phyloP scores from a whole-genome alignment of 2,329 filamentous ascomycete genomes.

The Neofusicoccum sp. region DNA sequence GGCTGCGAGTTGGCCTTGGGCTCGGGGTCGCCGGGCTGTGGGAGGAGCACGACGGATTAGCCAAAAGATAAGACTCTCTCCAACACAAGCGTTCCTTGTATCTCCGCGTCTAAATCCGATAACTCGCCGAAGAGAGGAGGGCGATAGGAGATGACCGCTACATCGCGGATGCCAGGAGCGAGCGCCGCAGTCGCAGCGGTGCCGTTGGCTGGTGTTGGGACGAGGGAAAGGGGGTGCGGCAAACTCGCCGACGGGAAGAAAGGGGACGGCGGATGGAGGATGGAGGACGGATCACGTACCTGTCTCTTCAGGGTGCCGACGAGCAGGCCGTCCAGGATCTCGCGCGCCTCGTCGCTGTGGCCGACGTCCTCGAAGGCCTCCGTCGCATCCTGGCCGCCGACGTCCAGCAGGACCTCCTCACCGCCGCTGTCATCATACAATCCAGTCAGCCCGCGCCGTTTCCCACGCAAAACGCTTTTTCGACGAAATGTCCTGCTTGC shows the following conservation, averaged over 20 bases:
- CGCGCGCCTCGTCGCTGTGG: constrained; percentile 96
- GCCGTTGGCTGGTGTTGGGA: not conserved
- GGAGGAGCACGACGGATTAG: constrained; percentile 20
- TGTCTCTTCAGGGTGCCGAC: constrained; percentile 42
- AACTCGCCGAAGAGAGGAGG: not conserved
- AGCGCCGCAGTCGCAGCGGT: not conserved
- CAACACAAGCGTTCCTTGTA: not conserved
- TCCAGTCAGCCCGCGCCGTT: not conserved
- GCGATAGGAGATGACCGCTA: not conserved
- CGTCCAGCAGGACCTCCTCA: constrained; percentile 96
- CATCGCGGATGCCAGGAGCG: not conserved
- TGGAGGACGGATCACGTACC: constrained; percentile 29
- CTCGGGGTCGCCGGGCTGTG: constrained; percentile 75
- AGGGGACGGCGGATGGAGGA: not conserved
- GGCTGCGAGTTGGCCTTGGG: constrained; percentile 63
- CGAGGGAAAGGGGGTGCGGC: not conserved
- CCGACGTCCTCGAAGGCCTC: constrained; percentile 99
- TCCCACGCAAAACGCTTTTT: not conserved
- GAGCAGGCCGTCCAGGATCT: constrained; percentile 70
- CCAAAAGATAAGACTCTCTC: not conserved
- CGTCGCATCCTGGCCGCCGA: constrained; percentile 92
- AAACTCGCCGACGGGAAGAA: not conserved
- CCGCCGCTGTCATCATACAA: constrained; percentile 68
- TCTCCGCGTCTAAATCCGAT: not conserved
- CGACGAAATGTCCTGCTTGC: not conserved